Percentiles rank a stretch among this genome's conserved stretches.
These are phyloP conservation scores for Meredithiella fracta DNA, from an alignment of 2,329 filamentous ascomycete genomes.

Conservation along the genomic window DNA sequence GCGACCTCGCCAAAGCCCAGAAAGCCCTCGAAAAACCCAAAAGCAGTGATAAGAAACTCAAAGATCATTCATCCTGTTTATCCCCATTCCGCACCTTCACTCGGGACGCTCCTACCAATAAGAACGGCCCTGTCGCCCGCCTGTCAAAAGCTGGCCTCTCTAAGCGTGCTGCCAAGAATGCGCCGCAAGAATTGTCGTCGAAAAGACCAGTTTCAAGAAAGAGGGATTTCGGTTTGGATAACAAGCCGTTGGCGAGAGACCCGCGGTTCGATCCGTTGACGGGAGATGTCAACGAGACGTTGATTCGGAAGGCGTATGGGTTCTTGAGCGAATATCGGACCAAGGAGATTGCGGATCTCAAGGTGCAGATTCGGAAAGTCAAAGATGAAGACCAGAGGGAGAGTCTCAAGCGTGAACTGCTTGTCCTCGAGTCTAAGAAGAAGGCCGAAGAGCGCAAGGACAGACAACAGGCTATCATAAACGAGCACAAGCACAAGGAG, in stretches of 20 bases:
- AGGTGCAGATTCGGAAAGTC: slow-evolving; percentile 44
- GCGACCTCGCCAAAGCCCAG: slow-evolving; percentile 76
- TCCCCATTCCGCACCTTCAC: slow-evolving; percentile 15
- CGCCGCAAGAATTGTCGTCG: slow-evolving; percentile 65
- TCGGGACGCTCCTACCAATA: slow-evolving; percentile 8
- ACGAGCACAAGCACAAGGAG: slow-evolving; percentile 65
- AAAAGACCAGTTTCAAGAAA: slow-evolving; percentile 70
- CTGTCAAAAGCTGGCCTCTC: slow-evolving; percentile 25
- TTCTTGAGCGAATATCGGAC: slow-evolving; percentile 80
- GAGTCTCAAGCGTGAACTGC: slow-evolving; percentile 52
- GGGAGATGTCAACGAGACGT: slow-evolving; percentile 35
- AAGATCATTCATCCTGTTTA: slow-evolving; percentile 16
- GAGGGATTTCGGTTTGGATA: slow-evolving; percentile 43
- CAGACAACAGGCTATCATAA: slow-evolving; percentile 49
- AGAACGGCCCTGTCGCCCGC: slow-evolving; percentile 16
- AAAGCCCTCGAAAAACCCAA: slow-evolving; percentile 35
- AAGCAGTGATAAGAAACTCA: slow-evolving; percentile 19
- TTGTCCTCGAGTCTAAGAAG: slow-evolving; percentile 63
- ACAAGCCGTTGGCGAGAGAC: slow-evolving; percentile 52
- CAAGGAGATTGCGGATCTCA: slow-evolving; percentile 64
- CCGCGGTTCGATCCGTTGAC: slow-evolving; percentile 67
- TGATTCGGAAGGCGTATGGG: slow-evolving; percentile 56
- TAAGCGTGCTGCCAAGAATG: slow-evolving; percentile 52
- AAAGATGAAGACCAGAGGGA: slow-evolving; percentile 52
- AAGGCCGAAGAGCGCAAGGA: slow-evolving; percentile 56